phyloP scores from a whole-genome alignment of 2,329 filamentous ascomycete genomes.

The Didymella segeticola region DNA sequence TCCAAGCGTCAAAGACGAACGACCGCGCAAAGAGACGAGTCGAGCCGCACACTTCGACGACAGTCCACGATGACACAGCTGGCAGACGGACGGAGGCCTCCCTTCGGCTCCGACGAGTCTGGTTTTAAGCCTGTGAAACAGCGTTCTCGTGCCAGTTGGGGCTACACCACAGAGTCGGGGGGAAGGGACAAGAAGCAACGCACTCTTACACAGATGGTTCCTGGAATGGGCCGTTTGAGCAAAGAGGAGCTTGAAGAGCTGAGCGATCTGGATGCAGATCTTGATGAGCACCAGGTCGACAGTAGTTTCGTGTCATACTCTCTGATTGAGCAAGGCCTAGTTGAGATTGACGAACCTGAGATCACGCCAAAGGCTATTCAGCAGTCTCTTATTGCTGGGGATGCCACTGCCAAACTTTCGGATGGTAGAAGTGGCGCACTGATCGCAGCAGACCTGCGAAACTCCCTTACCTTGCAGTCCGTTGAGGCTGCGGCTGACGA shows the following conservation, averaged over 20 bases:
- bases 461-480: neutral
- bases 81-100: conserved; percentile 32
- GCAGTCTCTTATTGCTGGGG: neutral
- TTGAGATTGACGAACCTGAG: neutral
- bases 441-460: neutral
- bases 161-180: conserved; percentile 21
- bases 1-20: conserved; percentile 32
- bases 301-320: conserved; percentile 23
- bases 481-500: conserved; percentile 1
- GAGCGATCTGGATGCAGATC: conserved; percentile 26
- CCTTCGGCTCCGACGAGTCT: conserved; percentile 27
- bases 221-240: conserved; percentile 27
- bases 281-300: conserved; percentile 19
- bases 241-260: conserved; percentile 15
- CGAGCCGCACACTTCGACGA: conserved; percentile 27
- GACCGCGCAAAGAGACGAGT: conserved; percentile 6
- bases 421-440: neutral
- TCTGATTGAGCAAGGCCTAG: conserved; percentile 26
- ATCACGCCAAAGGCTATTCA: neutral
- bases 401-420: neutral
- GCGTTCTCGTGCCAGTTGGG: conserved; percentile 28
- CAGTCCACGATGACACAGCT: conserved; percentile 49
- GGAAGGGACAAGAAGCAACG: conserved; percentile 33
- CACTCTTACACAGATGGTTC: conserved; percentile 47
- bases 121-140: conserved; percentile 34